phyloP scores from a whole-genome alignment of 768 basidiomycete genomes.

The Boletus subcaerulescens region DNA sequence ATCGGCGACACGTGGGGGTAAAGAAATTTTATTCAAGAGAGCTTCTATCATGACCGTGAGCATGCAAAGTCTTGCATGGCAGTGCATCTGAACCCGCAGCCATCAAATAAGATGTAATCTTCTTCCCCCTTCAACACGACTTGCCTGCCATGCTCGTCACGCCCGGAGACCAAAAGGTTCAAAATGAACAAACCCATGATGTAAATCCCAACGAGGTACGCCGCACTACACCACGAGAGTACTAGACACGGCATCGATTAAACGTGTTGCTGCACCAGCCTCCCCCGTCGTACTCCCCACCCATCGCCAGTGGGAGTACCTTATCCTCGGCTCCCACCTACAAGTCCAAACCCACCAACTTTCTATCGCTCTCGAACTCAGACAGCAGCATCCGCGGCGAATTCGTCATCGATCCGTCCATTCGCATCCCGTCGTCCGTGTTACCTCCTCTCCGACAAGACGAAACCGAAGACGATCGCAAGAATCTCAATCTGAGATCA shows the following conservation, averaged over 20 bases:
- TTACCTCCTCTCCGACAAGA: conserved; percentile 37
- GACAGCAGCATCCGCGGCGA: conserved; percentile 17
- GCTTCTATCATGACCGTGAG: too few relatives aligned
- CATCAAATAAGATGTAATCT: too few relatives aligned
- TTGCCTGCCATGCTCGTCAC: conserved; percentile 4
- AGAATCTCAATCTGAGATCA: conserved; percentile 37
- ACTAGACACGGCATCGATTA: not conserved
- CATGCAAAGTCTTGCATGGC: too few relatives aligned
- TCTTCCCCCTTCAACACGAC: too few relatives aligned
- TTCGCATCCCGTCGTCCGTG: conserved; percentile 37
- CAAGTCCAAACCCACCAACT: conserved; percentile 31
- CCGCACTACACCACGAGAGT: too few relatives aligned
- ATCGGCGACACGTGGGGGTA: conserved; percentile 2
- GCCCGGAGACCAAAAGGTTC: not conserved
- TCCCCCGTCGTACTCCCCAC: conserved; percentile 22
- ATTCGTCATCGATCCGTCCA: conserved; percentile 44
- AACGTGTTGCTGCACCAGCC: conserved; percentile 8
- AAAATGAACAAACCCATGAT: not conserved
- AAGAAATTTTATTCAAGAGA: too few relatives aligned
- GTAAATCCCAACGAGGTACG: conserved; percentile 6
- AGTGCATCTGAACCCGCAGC: too few relatives aligned
- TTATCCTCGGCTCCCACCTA: not conserved
- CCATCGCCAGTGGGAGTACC: not conserved
- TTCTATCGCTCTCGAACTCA: conserved; percentile 10
- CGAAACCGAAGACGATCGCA: conserved; percentile 39